phyloP scores from a whole-genome alignment of 352 stramenopile species.

The Globisporangium viniferum region DNA sequence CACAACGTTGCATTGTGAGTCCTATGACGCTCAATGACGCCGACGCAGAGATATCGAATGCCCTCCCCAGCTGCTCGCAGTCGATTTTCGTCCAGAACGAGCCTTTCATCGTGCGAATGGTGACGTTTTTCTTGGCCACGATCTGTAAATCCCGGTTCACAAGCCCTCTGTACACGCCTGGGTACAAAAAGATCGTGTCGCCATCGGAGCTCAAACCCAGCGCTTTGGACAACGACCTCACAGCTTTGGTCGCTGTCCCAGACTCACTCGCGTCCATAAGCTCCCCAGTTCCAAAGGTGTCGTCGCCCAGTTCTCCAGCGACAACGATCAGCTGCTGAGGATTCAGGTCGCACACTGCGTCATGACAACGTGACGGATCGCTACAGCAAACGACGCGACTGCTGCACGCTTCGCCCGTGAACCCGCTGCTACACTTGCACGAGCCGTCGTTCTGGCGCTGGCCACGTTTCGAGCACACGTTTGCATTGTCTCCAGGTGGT shows the following conservation, averaged over 20 bases:
- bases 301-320: constrained; percentile 48
- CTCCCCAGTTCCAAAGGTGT: constrained; percentile 40
- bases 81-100: constrained; percentile 48
- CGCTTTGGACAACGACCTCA: constrained; percentile 39
- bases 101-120: constrained; percentile 41
- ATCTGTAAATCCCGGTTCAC: constrained; percentile 32
- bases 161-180: constrained; percentile 38
- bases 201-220: constrained; percentile 30
- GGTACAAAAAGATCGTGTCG: constrained; percentile 53
- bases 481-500: constrained; percentile 19
- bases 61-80: constrained; percentile 24
- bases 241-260: constrained; percentile 51
- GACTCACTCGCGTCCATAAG: constrained; percentile 54
- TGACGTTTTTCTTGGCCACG: constrained; percentile 20
- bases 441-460: constrained; percentile 24
- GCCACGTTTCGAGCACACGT: constrained; percentile 41
- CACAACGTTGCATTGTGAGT: constrained; percentile 39
- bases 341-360: constrained; percentile 38
- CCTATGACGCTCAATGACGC: constrained; percentile 32
- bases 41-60: constrained; percentile 8
- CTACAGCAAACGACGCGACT: constrained; percentile 62
- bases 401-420: constrained; percentile 63
- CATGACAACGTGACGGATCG: constrained; percentile 30
- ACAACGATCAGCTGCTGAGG: constrained; percentile 43
- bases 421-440: constrained; percentile 64